Base-by-base conservation (phyloP, 768 basidiomycete species). In the Suillus hirtellus region DNA sequence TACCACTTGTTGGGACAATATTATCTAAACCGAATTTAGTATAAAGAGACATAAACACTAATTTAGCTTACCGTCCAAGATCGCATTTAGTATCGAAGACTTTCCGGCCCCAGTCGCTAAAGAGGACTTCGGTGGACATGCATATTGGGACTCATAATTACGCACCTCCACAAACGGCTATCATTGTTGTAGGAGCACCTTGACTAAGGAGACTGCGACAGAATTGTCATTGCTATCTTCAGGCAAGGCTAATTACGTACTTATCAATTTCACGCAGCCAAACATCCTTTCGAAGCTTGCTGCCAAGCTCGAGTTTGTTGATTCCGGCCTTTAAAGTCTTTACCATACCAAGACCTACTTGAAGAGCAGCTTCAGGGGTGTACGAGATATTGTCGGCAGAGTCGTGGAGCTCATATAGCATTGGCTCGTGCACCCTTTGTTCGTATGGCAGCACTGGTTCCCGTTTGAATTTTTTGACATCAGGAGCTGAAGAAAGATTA, bases 1-100 rank as follows among this genome's bases (percentile, higher is more conserved):
- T 87, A 31, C 86, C 86, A 64, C 84, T 86, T 5, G 87, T 88
- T 5, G 87, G 86, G 15, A 89, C 86, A 56, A 88, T 80, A 64
- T 84, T 86, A 66, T 86, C 86, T 85, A 44, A 9, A 17, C 8
- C 61, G 7, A 37, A 27, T 31, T 53, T 59, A 19, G 15, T 44
- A 37, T 34, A 37, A 60, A 9, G 61, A 67, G 59, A 52, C 21
- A 34, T 17, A 42, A 24, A 60, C 37, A 56, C 42, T 11, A 46
- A 40, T 44, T 47, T 5, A 50, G 66, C 71, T 49, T 67, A 84
- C 85, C 85, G 66, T 87, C 85, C 24, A 89, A 75, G 40, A 89
- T 74, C 2, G 87, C 87, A 66, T 88, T 89, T 46, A 88, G 68
- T 42, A 84, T 79, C 1, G 86, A 87, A 0, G 84, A 85, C 73